Base-by-base conservation (phyloP, 768 basidiomycete genomes). In the Termitomyces sp. region DNA sequence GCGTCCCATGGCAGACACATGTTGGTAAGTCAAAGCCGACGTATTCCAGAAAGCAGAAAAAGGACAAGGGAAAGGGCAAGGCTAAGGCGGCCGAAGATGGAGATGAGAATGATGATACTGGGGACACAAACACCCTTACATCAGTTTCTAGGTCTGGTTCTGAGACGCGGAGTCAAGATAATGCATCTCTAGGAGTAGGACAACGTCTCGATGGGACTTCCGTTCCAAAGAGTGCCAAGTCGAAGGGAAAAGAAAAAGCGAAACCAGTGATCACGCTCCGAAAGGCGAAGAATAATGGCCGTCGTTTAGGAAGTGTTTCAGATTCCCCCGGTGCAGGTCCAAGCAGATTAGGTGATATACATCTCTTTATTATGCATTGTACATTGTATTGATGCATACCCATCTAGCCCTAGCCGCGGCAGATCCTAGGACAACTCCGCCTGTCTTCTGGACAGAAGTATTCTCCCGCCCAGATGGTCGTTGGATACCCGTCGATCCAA, bases 371-470 rank as follows among this genome's bases (percentile, higher is more conserved):
- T 30, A 13, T 28, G 33, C 47, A n/a, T 22, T 22, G 11, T 57
- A 24, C 43, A 22, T 38, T 45, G 36, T 28, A 38, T 32, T 35
- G 18, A 52, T 7, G 20, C 44, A 14, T 43, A 41, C 24, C 40
- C 28, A 20, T 45, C 5, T 30, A 11, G 40, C 44, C 10, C 3
- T 56, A 77, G 74, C 61, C 30, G 66, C 72, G 6, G 73, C 78
- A 49, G 82, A 90, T 70, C 87, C 87, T 52, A 74, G 72, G 38
- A 77, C 61, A 53, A 85, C 85, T 10, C 87, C 93, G 3, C 95
- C 96, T 1, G 87, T 94, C 3, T 92, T 94, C 70, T 99, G 97
- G 97, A 92, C 90, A 0, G 97, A 99, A 71, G 92, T 97, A 0
- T 99, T 94, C 73, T 95, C 93, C 8, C 86, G 92, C 22, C 85